Conservation (phyloP, 345 rosid genomes). For the Syzygium aqueum region DNA sequence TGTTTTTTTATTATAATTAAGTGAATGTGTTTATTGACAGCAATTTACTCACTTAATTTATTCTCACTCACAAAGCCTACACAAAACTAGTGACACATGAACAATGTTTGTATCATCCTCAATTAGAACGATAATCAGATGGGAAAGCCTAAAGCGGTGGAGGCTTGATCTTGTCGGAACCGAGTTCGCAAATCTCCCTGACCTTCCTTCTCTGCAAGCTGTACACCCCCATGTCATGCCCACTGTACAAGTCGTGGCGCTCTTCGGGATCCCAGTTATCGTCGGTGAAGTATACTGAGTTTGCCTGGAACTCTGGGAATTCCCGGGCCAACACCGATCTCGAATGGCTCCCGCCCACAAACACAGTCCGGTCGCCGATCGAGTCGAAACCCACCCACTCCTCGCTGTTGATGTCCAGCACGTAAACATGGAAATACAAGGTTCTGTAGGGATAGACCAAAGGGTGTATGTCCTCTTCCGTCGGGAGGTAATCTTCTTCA, state of each 20-base stretch:
- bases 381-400: background rate
- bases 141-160: conserved; percentile 8
- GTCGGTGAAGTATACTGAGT: conserved; percentile 2
- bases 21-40: background rate
- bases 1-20: background rate
- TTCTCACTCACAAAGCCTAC: too few species aligned
- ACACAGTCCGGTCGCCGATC: background rate
- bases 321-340: background rate
- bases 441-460: background rate
- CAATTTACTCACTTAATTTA: background rate
- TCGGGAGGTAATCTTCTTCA: background rate
- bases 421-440: background rate
- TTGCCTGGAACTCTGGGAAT: background rate
- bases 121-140: background rate
- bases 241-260: background rate
- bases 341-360: conserved; percentile 1
- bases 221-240: conserved; percentile 3
- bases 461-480: background rate
- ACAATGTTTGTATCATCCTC: background rate
- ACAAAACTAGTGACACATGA: background rate
- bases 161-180: background rate
- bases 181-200: background rate
- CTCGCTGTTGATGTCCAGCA: background rate
- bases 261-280: background rate
- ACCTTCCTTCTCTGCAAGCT: background rate